Evolutionary conservation across 73 alveolate genomes (phyloP), one percentile per base, ranked within the genome.

Genomic region (Paramecium tetraurelia): DNA sequence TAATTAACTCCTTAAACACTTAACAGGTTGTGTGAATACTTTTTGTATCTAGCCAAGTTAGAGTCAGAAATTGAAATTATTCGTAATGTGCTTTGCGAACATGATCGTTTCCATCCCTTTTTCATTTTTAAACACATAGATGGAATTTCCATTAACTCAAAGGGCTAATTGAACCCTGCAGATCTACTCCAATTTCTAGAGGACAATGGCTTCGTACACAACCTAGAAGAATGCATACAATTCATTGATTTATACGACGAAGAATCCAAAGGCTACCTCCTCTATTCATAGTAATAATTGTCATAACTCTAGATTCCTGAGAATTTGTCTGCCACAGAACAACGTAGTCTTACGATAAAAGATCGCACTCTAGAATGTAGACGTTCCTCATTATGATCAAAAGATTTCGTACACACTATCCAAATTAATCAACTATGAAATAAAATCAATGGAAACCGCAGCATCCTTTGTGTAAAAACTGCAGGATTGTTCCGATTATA

Each of bases 351-450:
- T 80, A 20, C 7, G 90, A 24, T 22, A 40, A 21, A 41, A 48
- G 14, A 80, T 80, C 4, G 43, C 75, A 10, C 53, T 44, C 0
- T 31, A 40, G 21, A 24, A 40, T 22, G 41, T 43, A 20, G 90
- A 44, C 12, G 14, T 18, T 5, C 48, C 35, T 80, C 43, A 20
- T 40, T 24, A 43, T 20, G 90, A 80, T 40, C 14, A 80, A 48
- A 41, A 80, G 27, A 80, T 80, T 12, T 40, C 43, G 0, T 80
- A 80, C 38, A 80, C 90, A 18, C 21, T 80, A 11, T 33, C 90
- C 12, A 80, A 80, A 46, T 43, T 80, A 35, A 48, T 80, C 43
- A 80, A 80, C 29, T 22, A 80, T 48, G 90, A 80, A 80, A 41
- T 80, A 1, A 41, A 24, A 46, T 8, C 70, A 6, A 44, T 44